phyloP scores from a whole-genome alignment of 2,329 filamentous ascomycete genomes.

The Neospermospora avenae region DNA sequence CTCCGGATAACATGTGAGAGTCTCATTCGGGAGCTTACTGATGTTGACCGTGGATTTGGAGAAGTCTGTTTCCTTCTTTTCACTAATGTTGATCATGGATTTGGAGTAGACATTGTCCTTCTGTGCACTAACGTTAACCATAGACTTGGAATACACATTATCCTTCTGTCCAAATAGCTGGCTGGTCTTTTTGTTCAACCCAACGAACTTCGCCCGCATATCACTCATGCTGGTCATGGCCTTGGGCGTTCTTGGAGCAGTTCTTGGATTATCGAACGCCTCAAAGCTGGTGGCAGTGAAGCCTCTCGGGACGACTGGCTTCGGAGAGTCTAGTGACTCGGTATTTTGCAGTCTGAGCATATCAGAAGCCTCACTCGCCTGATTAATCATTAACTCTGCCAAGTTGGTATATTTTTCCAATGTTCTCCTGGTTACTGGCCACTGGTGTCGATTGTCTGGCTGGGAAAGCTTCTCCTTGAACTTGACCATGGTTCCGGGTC shows the following conservation, averaged over 20 bases:
- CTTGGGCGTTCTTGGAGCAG: neutral
- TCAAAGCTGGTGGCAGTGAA: neutral
- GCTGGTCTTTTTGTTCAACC: neutral
- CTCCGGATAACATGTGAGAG: neutral
- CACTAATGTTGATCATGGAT: neutral
- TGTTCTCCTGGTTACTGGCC: constrained; percentile 16
- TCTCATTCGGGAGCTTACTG: neutral
- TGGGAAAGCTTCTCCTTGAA: constrained; percentile 18
- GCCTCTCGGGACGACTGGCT: neutral
- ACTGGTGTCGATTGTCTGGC: constrained; percentile 20
- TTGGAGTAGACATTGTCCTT: neutral
- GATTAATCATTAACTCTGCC: constrained; percentile 27
- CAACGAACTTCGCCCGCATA: neutral
- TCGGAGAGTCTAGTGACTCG: constrained; percentile 3
- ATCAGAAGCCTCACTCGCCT: constrained; percentile 18
- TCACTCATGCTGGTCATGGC: neutral
- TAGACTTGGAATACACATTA: constrained; percentile 1
- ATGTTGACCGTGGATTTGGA: constrained; percentile 2
- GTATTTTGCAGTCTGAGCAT: constrained; percentile 9
- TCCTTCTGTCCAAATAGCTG: neutral
- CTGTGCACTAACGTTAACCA: neutral
- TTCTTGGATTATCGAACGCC: neutral
- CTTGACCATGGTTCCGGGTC: constrained; percentile 13
- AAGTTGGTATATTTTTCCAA: constrained; percentile 25
- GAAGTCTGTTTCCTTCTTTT: neutral